Base-by-base conservation (phyloP, 805 yeast species). In the Wickerhamiella vanderwaltii region DNA sequence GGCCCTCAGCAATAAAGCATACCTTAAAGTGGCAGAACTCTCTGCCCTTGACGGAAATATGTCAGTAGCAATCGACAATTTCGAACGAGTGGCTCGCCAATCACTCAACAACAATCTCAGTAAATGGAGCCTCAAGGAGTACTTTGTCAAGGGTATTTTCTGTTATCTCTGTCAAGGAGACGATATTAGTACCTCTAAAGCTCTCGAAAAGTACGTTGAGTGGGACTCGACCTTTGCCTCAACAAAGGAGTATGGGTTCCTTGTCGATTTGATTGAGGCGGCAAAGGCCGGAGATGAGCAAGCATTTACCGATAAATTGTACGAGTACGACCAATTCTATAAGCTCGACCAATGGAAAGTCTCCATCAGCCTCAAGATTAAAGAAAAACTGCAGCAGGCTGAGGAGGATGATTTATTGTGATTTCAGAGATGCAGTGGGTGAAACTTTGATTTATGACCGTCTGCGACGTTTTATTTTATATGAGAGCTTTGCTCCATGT, bases 281-380 rank as follows among this genome's bases (percentile, higher is more conserved):
- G 77, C 82, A 40, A 72, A 75, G 41, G 78, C 76, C 41, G 91
- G 91, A 34, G 95, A 87, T 56, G 65, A 78, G 29, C 87, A 88
- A 54, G 69, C 66, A 36, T 74, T 85, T 54, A 73, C 88, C 3
- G 77, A 75, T 50, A 73, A 75, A 49, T 77, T 87, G 16, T 81
- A 70, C 56, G 91, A 82, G 49, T 91, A 65, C 54, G 97, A 91
- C 59, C 93, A 83, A 59, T 86, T 81, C 60, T 68, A 77, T 49
- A 85, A 85, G 60, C 72, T 91, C 43, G 98, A 91, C 58, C 83
- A 80, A 55, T 80, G 94, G 79, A 85, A 83, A 66, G 83, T 95
- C 9, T 75, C 81, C 22, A 65, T 91, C 39, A 69, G 91, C 50
- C 69, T 88, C 52, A 80, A 79, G 62, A 77, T 91, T 53, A 91